Conservation (phyloP, 192 early-diverging fungal genomes). For the Linnemannia zychae region DNA sequence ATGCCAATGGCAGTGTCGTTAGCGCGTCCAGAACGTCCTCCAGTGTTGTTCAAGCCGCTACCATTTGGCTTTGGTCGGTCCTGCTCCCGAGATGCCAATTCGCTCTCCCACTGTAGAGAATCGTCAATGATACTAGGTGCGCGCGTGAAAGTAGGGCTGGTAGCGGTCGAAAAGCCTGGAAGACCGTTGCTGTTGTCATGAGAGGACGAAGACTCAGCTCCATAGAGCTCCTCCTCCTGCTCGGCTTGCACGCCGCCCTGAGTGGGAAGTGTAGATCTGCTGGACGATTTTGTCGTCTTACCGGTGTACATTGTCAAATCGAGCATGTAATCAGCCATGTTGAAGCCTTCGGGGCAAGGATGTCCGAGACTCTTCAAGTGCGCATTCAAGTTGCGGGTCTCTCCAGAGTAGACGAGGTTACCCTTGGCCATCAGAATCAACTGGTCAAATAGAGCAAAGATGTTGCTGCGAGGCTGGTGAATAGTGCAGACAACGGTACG, state of each 20-base stretch:
- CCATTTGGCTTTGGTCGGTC: conserved; percentile 16
- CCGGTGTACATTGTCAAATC: conserved; percentile 76
- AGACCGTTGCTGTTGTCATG: background rate
- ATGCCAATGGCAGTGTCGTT: conserved; percentile 41
- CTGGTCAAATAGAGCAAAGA: conserved; percentile 92
- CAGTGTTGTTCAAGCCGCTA: background rate
- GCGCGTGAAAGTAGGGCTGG: conserved; percentile 22
- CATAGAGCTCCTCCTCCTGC: conserved; percentile 38
- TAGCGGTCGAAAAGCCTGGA: conserved; percentile 12
- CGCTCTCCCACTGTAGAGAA: conserved; percentile 47
- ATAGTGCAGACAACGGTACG: conserved; percentile 93
- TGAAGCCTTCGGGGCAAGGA: conserved; percentile 87
- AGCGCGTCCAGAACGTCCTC: background rate
- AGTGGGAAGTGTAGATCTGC: background rate
- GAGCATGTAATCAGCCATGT: conserved; percentile 91
- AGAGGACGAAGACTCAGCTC: background rate
- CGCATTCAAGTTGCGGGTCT: conserved; percentile 68
- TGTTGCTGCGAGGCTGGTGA: conserved; percentile 95
- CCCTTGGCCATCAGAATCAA: conserved; percentile 89
- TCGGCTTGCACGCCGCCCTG: conserved; percentile 20
- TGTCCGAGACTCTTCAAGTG: conserved; percentile 87
- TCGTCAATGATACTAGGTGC: conserved; percentile 44
- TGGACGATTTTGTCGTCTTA: conserved; percentile 26
- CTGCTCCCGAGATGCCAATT: conserved; percentile 46
- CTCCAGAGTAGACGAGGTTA: conserved; percentile 87